Percentiles rank a stretch among this genome's conserved stretches.
These are phyloP conservation scores for Byssochlamys sp. DNA, from an alignment of 2,329 filamentous ascomycete genomes.

Conservation along the genomic window DNA sequence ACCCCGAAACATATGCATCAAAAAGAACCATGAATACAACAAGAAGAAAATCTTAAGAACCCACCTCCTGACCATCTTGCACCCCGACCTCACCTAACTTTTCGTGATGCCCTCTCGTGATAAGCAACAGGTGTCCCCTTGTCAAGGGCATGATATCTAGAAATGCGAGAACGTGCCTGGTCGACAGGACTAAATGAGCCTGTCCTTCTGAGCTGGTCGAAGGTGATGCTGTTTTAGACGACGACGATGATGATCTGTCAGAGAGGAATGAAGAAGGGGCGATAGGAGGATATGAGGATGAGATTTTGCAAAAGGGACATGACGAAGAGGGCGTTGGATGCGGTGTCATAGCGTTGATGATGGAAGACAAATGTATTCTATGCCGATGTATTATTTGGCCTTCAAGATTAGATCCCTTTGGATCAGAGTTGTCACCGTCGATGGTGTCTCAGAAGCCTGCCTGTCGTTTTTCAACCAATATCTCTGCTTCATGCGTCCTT, in stretches of 20 bases:
- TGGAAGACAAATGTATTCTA: not conserved
- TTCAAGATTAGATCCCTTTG: no score
- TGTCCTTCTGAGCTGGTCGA: constrained; percentile 4
- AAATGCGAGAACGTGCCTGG: constrained; percentile 70
- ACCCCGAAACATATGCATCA: constrained; percentile 20
- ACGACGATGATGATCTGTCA: constrained; percentile 11
- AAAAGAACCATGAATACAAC: not conserved
- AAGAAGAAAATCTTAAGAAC: constrained; percentile 21
- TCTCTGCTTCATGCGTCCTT: no score
- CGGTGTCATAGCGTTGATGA: not conserved
- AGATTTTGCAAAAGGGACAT: constrained; percentile 53
- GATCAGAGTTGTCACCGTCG: no score
- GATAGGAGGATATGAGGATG: constrained; percentile 39
- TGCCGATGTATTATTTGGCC: not conserved
- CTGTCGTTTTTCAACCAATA: not conserved
- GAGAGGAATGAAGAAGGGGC: constrained; percentile 16
- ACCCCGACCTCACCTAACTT: constrained; percentile 64
- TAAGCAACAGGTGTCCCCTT: constrained; percentile 71
- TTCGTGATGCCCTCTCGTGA: constrained; percentile 64
- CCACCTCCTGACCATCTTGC: constrained; percentile 57
- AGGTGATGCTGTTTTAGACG: constrained; percentile 21
- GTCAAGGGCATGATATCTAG: constrained; percentile 87
- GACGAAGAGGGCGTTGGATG: constrained; percentile 3
- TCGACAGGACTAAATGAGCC: constrained; percentile 61
- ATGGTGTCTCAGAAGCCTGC: no score